Evolutionary conservation across 2,329 filamentous ascomycete species (phyloP).

Genomic region (Amauroascus niger): DNA sequence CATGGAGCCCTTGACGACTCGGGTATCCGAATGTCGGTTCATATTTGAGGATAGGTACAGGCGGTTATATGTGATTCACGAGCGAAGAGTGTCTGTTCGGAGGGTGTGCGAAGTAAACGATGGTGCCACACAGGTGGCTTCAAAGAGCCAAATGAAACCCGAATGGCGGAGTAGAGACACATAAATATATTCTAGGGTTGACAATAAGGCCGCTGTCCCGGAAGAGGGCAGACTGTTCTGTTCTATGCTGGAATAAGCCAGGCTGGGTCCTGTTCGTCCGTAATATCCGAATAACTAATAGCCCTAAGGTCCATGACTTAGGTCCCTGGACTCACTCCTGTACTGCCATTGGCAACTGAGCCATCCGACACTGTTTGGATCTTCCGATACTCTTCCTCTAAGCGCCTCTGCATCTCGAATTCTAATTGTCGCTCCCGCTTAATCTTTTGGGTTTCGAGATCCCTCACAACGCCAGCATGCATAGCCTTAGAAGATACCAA

Average conservation of each 20-base stretch:
- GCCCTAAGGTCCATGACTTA: constrained; percentile 13
- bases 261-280: neutral
- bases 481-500: constrained; percentile 52
- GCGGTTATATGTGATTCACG: neutral
- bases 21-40: neutral
- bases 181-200: neutral
- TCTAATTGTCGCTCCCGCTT: constrained; percentile 87
- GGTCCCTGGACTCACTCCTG: constrained; percentile 20
- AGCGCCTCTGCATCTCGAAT: constrained; percentile 77
- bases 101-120: neutral
- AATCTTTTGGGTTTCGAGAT: constrained; percentile 85
- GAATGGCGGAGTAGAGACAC: neutral
- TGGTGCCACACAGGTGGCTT: neutral
- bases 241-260: neutral
- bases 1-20: neutral
- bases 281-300: neutral
- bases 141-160: neutral
- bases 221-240: neutral
- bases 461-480: constrained; percentile 87
- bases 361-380: constrained; percentile 63
- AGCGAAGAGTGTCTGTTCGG: neutral
- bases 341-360: constrained; percentile 12
- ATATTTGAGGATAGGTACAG: neutral
- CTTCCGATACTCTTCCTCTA: constrained; percentile 86
- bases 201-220: neutral